These are phyloP conservation scores for Keqinozyma sinolaborantium DNA, from an alignment of 1,139 yeast species.

Conservation along the genomic window DNA sequence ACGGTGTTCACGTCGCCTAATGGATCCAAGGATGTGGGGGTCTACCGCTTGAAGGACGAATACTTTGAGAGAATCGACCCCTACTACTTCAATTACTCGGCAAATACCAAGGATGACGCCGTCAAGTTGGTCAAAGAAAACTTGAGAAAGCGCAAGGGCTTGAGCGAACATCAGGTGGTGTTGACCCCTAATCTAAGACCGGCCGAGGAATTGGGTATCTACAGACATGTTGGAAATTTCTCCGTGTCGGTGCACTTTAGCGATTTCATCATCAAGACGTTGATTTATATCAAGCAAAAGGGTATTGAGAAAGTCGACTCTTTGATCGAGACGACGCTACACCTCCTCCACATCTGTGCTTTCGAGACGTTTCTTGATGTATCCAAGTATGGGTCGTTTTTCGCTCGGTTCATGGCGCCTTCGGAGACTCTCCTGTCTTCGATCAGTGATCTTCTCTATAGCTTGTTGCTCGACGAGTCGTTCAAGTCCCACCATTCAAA, in stretches of 20 bases:
- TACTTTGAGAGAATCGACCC: slow-evolving; percentile 64
- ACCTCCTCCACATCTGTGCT: slow-evolving; percentile 60
- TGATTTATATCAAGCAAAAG: slow-evolving; percentile 38
- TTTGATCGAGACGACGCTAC: slow-evolving; percentile 57
- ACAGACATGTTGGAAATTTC: slow-evolving; percentile 35
- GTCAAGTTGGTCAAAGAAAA: slow-evolving; percentile 54
- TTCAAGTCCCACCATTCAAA: slow-evolving; percentile 47
- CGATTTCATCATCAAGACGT: slow-evolving; percentile 46
- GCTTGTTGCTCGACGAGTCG: slow-evolving; percentile 34
- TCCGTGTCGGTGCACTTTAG: slow-evolving; percentile 51
- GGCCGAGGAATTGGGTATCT: slow-evolving; percentile 29
- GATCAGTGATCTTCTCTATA: slow-evolving; percentile 44
- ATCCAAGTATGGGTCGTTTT: slow-evolving; percentile 29
- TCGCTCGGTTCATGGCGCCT: slow-evolving; percentile 29
- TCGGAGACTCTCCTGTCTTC: slow-evolving; percentile 30
- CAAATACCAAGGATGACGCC: slow-evolving; percentile 77
- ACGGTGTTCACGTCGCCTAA: slow-evolving; percentile 64
- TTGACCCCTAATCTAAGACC: slow-evolving; percentile 42
- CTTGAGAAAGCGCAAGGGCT: slow-evolving; percentile 22
- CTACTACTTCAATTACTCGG: slow-evolving; percentile 71
- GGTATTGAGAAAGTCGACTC: slow-evolving; percentile 48
- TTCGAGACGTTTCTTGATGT: slow-evolving; percentile 28
- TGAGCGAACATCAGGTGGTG: slow-evolving; percentile 39
- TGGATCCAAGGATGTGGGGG: slow-evolving; percentile 63
- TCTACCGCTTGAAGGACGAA: slow-evolving; percentile 62